These are phyloP conservation scores for Saccharomycopsis capsularis DNA, from an alignment of 805 yeast species.

Conservation along the genomic window DNA sequence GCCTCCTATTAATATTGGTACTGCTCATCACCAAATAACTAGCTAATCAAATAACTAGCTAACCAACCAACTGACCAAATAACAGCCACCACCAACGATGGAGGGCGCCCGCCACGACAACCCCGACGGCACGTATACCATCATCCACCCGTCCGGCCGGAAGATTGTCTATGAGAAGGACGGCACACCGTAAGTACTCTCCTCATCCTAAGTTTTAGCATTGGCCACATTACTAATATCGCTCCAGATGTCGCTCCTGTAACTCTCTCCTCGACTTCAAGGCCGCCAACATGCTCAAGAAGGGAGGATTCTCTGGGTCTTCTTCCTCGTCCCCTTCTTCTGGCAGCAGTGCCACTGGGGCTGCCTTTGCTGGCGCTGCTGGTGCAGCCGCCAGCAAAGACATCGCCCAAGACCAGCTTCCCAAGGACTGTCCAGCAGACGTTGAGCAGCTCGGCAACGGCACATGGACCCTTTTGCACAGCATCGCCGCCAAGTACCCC, in stretches of 20 bases:
- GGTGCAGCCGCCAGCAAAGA: slow-evolving; percentile 24
- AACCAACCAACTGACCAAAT: too few relatives aligned
- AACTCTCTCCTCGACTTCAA: slow-evolving; percentile 77
- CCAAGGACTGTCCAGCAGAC: slow-evolving; percentile 76
- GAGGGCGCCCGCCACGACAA: slow-evolving; percentile 3
- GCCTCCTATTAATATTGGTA: too few relatives aligned
- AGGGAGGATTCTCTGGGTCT: slow-evolving; percentile 5
- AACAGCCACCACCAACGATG: background rate
- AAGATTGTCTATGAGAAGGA: slow-evolving; percentile 74
- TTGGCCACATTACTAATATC: slow-evolving; percentile 1
- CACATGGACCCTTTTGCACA: slow-evolving; percentile 88
- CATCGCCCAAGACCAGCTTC: slow-evolving; percentile 30
- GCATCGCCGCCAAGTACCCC: slow-evolving; percentile 87
- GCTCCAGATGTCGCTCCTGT: slow-evolving; percentile 73
- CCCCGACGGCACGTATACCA: slow-evolving; percentile 21
- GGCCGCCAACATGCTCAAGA: slow-evolving; percentile 37
- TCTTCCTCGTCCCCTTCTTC: slow-evolving; percentile 7
- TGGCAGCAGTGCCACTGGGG: slow-evolving; percentile 23
- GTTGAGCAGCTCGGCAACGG: slow-evolving; percentile 72
- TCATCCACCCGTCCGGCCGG: slow-evolving; percentile 51
- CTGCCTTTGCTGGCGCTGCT: slow-evolving; percentile 23
- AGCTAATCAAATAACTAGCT: too few relatives aligned
- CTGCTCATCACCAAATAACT: too few relatives aligned
- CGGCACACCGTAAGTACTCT: slow-evolving; percentile 78
- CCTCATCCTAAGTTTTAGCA: background rate